A percentile compares a stretch with the other conserved stretches of the same genome.
phyloP scores from a whole-genome alignment of 129 eudicot species.

The Saposhnikovia divaricata region DNA sequence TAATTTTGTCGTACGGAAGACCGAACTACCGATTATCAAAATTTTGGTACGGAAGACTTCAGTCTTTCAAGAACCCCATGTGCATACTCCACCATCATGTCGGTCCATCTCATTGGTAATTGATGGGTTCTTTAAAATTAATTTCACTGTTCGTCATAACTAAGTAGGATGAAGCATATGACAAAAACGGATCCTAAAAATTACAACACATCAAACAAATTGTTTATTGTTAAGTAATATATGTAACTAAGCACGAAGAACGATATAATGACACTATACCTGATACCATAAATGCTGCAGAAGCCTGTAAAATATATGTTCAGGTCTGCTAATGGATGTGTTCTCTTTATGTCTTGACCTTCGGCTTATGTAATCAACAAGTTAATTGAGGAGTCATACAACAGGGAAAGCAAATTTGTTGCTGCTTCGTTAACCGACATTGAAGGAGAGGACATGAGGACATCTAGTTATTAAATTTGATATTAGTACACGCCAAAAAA shows the following conservation, averaged over 20 bases:
- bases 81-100: constrained; percentile 41
- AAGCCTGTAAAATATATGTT: constrained; percentile 47
- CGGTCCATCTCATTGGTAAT: constrained; percentile 37
- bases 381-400: constrained; percentile 38
- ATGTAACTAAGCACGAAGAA: constrained; percentile 7
- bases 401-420: constrained; percentile 43
- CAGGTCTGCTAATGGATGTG: constrained; percentile 53
- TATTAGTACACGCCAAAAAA: too few species aligned
- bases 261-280: constrained; percentile 36
- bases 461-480: too few species aligned
- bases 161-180: constrained; percentile 32
- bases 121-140: constrained; percentile 19
- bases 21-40: too few species aligned
- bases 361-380: constrained; percentile 29
- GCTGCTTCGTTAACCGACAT: constrained; percentile 69
- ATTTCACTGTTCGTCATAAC: constrained; percentile 19
- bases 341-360: constrained; percentile 23
- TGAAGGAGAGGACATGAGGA: constrained; percentile 81
- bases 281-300: constrained; percentile 70
- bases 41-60: constrained; percentile 39
- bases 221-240: background rate
- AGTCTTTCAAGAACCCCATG: constrained; percentile 30
- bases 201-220: background rate
- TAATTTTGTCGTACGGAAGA: too few species aligned
- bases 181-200: constrained; percentile 57